Percentiles rank a stretch among this genome's conserved stretches.
These are phyloP conservation scores for Russula olivacea DNA, from an alignment of 768 basidiomycete species.

Conservation along the genomic window DNA sequence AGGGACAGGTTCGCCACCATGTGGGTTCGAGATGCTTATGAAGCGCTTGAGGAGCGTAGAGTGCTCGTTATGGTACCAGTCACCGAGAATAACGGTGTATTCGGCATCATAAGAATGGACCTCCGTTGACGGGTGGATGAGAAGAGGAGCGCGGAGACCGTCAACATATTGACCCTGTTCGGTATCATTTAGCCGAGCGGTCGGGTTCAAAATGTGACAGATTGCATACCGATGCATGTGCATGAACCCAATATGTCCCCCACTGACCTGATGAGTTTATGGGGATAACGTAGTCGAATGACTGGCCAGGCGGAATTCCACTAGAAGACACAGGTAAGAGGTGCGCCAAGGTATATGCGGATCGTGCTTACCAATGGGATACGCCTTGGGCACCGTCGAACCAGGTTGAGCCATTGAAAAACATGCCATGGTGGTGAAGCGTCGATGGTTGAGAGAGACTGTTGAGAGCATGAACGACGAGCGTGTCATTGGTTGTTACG, in stretches of 20 bases:
- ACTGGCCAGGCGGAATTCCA: conserved; percentile 68
- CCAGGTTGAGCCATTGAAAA: conserved; percentile 82
- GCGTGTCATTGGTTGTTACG: conserved; percentile 61
- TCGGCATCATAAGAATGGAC: conserved; percentile 81
- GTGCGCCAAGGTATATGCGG: background rate
- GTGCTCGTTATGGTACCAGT: conserved; percentile 91
- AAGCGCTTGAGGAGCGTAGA: conserved; percentile 55
- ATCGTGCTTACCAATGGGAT: conserved; percentile 65
- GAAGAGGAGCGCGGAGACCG: conserved; percentile 80
- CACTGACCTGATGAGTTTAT: conserved; percentile 61
- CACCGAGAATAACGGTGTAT: conserved; percentile 76
- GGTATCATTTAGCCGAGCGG: background rate
- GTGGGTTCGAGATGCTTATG: conserved; percentile 67
- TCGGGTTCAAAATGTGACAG: background rate
- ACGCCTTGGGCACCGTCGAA: conserved; percentile 84
- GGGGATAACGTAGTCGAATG: conserved; percentile 71
- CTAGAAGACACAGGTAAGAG: conserved; percentile 33
- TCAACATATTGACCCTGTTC: conserved; percentile 83
- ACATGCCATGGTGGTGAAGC: conserved; percentile 94
- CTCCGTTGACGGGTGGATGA: conserved; percentile 66
- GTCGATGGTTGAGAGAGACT: conserved; percentile 59
- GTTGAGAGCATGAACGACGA: conserved; percentile 75
- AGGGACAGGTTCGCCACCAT: conserved; percentile 86
- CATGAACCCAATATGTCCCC: conserved; percentile 81
- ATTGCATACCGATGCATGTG: conserved; percentile 48